Conservation (phyloP, 495 filamentous ascomycete genomes). For the Penicillium cinerascens region DNA sequence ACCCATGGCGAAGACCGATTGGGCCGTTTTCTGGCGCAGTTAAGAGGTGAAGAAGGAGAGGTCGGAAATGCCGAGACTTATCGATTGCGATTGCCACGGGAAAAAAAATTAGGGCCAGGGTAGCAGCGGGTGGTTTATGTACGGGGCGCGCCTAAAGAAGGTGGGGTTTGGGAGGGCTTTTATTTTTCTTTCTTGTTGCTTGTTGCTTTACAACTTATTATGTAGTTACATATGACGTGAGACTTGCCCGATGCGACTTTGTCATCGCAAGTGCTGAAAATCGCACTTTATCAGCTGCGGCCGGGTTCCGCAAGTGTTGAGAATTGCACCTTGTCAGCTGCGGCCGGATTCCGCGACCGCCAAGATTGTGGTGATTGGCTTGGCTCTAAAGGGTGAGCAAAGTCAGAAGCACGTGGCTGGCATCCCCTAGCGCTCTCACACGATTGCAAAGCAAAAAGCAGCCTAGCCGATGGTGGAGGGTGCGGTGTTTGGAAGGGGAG, state of each 20-base stretch:
- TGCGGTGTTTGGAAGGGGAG: no score
- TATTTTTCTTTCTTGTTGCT: not conserved
- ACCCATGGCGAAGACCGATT: not conserved
- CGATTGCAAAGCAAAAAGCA: no score
- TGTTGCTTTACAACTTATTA: not conserved
- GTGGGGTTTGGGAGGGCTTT: not conserved
- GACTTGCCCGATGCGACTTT: no score
- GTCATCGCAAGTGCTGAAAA: slow-evolving; percentile 8
- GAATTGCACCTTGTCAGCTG: not conserved
- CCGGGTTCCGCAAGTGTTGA: not conserved
- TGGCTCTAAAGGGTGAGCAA: no score
- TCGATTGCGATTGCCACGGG: not conserved
- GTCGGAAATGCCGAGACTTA: not conserved
- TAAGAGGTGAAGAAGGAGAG: not conserved
- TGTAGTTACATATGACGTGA: not conserved
- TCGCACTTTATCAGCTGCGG: slow-evolving; percentile 10
- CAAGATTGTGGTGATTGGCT: no score
- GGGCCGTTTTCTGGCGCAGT: not conserved
- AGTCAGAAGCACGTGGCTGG: no score
- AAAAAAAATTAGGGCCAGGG: not conserved
- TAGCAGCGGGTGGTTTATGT: not conserved
- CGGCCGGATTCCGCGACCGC: no score
- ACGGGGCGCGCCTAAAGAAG: not conserved
- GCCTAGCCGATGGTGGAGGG: no score
- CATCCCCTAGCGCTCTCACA: no score